These are phyloP conservation scores for Musa beccarii DNA, from an alignment of 176 grass and related monocot genomes.

Conservation along the genomic window DNA sequence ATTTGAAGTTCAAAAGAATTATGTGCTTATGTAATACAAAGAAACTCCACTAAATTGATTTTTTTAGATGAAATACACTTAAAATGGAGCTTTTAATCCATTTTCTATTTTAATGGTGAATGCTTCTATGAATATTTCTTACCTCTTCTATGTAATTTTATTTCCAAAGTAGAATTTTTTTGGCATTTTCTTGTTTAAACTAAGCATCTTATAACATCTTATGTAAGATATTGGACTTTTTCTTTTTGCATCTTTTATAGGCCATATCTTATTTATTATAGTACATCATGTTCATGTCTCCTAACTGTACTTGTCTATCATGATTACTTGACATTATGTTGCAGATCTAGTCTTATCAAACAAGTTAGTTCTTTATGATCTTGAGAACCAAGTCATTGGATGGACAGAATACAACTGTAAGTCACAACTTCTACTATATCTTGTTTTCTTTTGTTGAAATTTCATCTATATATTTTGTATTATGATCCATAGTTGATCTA, in stretches of 20 bases:
- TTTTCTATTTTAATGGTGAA: too few species aligned
- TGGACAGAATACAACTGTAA: slow-evolving; percentile 96
- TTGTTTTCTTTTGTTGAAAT: neutral
- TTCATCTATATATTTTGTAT: neutral
- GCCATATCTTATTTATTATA: neutral
- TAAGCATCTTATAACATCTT: neutral
- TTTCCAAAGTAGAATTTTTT: neutral
- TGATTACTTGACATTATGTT: neutral
- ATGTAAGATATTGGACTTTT: neutral
- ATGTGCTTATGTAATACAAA: too few species aligned
- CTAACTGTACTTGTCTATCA: neutral
- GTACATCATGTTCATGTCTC: neutral
- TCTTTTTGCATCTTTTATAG: neutral
- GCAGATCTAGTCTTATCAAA: slow-evolving; percentile 88
- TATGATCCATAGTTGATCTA: neutral
- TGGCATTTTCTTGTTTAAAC: neutral
- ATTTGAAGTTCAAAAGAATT: too few species aligned
- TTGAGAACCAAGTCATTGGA: slow-evolving; percentile 88
- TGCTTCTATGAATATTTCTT: neutral
- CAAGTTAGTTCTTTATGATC: slow-evolving; percentile 87
- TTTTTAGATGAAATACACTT: too few species aligned
- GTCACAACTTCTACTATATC: slow-evolving; percentile 9
- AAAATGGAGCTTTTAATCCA: too few species aligned
- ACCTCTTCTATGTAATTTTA: neutral
- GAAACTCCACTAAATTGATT: too few species aligned